Evolutionary conservation across 805 yeast species (phyloP).

Genomic region (Saccharomycopsis fibuligera): DNA sequence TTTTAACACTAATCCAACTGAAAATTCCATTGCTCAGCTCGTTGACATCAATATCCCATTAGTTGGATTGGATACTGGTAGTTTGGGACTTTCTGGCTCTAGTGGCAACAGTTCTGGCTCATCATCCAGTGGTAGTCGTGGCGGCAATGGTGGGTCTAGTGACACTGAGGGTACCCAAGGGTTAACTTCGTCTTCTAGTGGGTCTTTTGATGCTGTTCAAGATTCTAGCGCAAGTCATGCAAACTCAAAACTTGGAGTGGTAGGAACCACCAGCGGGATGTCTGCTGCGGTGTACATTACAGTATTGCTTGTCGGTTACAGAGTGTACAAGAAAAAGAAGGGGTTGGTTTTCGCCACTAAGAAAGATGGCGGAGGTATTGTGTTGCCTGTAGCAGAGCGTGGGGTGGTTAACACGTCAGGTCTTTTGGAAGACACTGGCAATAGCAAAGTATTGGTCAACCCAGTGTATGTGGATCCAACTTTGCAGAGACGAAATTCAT

Average conservation of each 20-base stretch:
- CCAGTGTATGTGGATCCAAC: conserved; percentile 17
- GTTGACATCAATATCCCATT: conserved; percentile 69
- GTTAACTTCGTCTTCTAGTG: conserved; percentile 22
- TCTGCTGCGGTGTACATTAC: conserved; percentile 21
- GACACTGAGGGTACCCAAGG: conserved; percentile 20
- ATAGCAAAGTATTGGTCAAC: conserved; percentile 11
- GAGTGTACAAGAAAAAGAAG: conserved; percentile 25
- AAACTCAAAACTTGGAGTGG: conserved; percentile 26
- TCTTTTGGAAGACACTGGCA: conserved; percentile 9
- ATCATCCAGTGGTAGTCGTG: too few species aligned
- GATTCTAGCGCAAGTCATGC: conserved; percentile 27
- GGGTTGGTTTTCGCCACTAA: conserved; percentile 11
- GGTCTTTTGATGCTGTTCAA: conserved; percentile 24
- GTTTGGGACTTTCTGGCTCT: background rate
- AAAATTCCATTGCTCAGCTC: conserved; percentile 51
- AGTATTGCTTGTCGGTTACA: conserved; percentile 26
- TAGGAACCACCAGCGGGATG: conserved; percentile 23
- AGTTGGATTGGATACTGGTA: conserved; percentile 32
- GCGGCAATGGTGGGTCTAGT: too few species aligned
- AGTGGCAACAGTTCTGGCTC: conserved; percentile 28
- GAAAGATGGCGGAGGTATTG: conserved; percentile 18
- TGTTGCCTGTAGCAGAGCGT: conserved; percentile 19
- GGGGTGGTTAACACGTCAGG: conserved; percentile 15
- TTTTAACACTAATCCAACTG: conserved; percentile 48
- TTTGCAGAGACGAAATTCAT: conserved; percentile 12